A percentile compares a stretch with the other conserved stretches of the same genome.
Evolutionary conservation across 2,329 filamentous ascomycete genomes (phyloP).

Genomic region (Colletotrichum neosansevieriae): DNA sequence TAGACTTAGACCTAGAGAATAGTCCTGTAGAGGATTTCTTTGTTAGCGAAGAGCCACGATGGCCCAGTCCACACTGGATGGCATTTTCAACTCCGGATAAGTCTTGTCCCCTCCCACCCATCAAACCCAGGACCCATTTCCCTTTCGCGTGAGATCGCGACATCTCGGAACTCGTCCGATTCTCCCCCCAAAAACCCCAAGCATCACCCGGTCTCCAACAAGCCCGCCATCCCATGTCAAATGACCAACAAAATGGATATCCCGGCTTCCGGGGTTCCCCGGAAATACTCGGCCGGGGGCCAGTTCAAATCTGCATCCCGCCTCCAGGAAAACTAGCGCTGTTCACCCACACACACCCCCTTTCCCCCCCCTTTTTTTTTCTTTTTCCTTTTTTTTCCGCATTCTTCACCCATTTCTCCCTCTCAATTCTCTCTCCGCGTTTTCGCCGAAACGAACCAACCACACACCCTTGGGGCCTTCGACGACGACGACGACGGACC

Average conservation of each 20-base stretch:
- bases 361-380: no score
- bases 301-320: no score
- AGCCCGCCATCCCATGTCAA: slow-evolving; percentile 20
- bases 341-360: no score
- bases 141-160: background rate
- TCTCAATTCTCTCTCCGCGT: slow-evolving; percentile 25
- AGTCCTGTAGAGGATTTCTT: background rate
- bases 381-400: slow-evolving; percentile 23
- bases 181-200: background rate
- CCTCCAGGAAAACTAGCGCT: background rate
- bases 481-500: no score
- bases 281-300: slow-evolving; percentile 20
- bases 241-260: slow-evolving; percentile 13
- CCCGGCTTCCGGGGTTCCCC: slow-evolving; percentile 20
- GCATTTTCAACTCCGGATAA: background rate
- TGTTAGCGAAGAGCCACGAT: background rate
- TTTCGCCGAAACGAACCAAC: slow-evolving; percentile 26
- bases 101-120: background rate
- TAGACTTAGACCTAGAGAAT: background rate
- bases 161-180: slow-evolving; percentile 27
- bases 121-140: background rate
- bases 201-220: slow-evolving; percentile 11
- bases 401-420: slow-evolving; percentile 32
- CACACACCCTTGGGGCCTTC: slow-evolving; percentile 8
- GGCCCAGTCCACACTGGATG: background rate